Percentiles rank a stretch among this genome's conserved stretches.
These are phyloP conservation scores for Suillus cothurnatus DNA, from an alignment of 768 basidiomycete genomes.

Conservation along the genomic window DNA sequence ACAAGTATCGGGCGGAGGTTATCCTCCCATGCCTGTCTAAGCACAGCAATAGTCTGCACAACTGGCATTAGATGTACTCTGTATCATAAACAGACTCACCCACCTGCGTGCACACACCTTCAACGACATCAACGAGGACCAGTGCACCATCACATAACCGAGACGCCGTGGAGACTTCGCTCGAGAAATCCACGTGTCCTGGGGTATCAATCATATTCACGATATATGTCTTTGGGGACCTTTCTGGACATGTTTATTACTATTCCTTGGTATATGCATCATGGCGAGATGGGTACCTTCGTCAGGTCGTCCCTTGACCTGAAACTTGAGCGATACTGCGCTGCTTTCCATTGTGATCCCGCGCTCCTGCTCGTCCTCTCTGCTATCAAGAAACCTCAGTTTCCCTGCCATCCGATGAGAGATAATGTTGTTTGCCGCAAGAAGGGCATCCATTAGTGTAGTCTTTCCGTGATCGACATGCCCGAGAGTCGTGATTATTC, in stretches of 20 bases:
- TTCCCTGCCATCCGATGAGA: slow-evolving; percentile 94
- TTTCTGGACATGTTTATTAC: slow-evolving; percentile 50
- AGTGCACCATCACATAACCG: slow-evolving; percentile 94
- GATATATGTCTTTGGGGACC: slow-evolving; percentile 67
- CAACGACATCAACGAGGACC: slow-evolving; percentile 94
- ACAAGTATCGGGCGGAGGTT: slow-evolving; percentile 88
- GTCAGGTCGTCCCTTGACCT: slow-evolving; percentile 62
- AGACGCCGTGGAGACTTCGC: slow-evolving; percentile 94
- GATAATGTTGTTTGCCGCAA: slow-evolving; percentile 98
- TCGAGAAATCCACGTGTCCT: slow-evolving; percentile 98
- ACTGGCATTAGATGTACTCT: neutral
- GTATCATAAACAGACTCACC: slow-evolving; percentile 24
- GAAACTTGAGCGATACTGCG: slow-evolving; percentile 88
- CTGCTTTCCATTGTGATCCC: slow-evolving; percentile 99
- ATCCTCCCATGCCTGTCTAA: slow-evolving; percentile 94
- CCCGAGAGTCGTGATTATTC: slow-evolving; percentile 84
- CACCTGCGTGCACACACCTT: slow-evolving; percentile 98
- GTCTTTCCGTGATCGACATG: slow-evolving; percentile 98
- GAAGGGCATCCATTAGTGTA: slow-evolving; percentile 90
- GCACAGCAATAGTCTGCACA: slow-evolving; percentile 86
- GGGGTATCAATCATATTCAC: slow-evolving; percentile 99
- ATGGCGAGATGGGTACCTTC: slow-evolving; percentile 53
- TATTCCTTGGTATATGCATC: slow-evolving; percentile 13
- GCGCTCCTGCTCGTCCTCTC: slow-evolving; percentile 96
- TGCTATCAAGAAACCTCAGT: slow-evolving; percentile 90